Evolutionary conservation across 2,329 filamentous ascomycete species (phyloP), one percentile per base, ranked within the genome.

Genomic region (Verruconis gallopava): DNA sequence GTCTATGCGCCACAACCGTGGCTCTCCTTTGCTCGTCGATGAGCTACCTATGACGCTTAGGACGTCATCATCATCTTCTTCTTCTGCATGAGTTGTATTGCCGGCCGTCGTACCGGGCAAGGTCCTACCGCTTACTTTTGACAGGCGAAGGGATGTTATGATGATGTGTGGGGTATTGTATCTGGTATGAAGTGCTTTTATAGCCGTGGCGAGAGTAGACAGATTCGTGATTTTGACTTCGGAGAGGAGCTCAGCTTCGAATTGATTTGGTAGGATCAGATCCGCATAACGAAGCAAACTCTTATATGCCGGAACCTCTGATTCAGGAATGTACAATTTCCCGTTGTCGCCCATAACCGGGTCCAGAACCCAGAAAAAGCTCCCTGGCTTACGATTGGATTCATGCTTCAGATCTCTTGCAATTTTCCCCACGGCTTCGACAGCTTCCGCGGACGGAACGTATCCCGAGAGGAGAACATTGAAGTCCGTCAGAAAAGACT

Each of bases 311-410:
- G 88, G 88, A 13, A 96, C 83, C 3, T 93, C 85, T 49, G 93
- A 85, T 52, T 89, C 79, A 4, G 81, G 83, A 5, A 98, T 89
- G 56, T 98, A 98, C 11, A 98, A 69, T 50, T 74, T 77, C 38
- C 86, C 91, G 54, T 95, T 86, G 58, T 98, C 91, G 21, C 91
- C 91, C 91, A 98, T 98, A 37, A 98, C 91, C 0, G 93, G 91
- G 59, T 98, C 91, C 19, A 98, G 72, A 2, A 94, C 85, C 89
- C 89, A 96, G 64, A 96, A 96, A 66, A 96, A 94, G 36, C 72
- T 77, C 0, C 85, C 83, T 0, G 82, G 79, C 21, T 68, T 71
- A 12, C 64, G 66, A 25, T 65, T 66, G 2, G 75, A 70, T 52
- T 77, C 80, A 41, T 72, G 66, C 57, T 81, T 82, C 46, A 95